Conservation (phyloP, 495 filamentous ascomycete species). For the Melanomma pulvis-pyrius region DNA sequence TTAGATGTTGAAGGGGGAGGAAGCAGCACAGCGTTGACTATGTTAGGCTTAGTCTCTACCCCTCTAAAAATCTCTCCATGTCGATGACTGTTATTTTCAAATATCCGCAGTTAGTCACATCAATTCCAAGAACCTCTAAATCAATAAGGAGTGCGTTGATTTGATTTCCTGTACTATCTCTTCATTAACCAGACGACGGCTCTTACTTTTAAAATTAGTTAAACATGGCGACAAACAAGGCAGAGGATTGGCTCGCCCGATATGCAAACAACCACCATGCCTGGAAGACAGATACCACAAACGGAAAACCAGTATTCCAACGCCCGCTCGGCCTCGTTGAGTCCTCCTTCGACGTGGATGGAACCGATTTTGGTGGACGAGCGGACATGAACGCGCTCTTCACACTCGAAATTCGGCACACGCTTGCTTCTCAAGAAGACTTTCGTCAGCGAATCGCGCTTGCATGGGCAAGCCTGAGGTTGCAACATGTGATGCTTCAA, state of each 20-base stretch:
- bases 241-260: slow-evolving; percentile 28
- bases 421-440: slow-evolving; percentile 26
- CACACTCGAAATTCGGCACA: slow-evolving; percentile 30
- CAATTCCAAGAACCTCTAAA: too few relatives aligned
- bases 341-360: slow-evolving; percentile 35
- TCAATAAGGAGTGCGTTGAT: too few relatives aligned
- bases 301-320: slow-evolving; percentile 17
- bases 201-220: background rate
- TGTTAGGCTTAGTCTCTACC: too few relatives aligned
- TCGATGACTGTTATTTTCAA: too few relatives aligned
- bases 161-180: background rate
- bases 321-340: slow-evolving; percentile 36
- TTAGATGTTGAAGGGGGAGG: too few relatives aligned
- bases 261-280: slow-evolving; percentile 36
- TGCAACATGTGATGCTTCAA: slow-evolving; percentile 43
- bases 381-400: slow-evolving; percentile 34
- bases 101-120: too few relatives aligned
- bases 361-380: slow-evolving; percentile 31
- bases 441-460: slow-evolving; percentile 39
- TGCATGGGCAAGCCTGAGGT: slow-evolving; percentile 43
- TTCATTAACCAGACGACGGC: too few relatives aligned
- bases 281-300: slow-evolving; percentile 14
- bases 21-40: too few relatives aligned
- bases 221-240: background rate
- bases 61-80: too few relatives aligned